Base-by-base conservation (phyloP, 2,329 filamentous ascomycete genomes). In the Ophiostoma populinum region DNA sequence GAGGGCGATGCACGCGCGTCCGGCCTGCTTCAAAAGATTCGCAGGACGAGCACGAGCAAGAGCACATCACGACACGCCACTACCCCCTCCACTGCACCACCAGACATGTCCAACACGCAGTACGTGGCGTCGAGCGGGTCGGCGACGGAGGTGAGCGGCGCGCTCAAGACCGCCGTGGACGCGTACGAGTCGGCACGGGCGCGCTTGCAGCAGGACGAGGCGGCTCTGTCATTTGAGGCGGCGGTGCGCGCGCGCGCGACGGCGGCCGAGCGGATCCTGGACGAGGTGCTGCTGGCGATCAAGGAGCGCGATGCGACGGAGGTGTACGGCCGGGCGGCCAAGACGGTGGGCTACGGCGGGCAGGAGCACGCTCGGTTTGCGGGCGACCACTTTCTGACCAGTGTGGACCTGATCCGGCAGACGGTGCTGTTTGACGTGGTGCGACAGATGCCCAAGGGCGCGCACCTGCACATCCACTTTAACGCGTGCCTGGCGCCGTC, bases 381-480 rank as follows among this genome's bases (percentile, higher is more conserved):
- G 0, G 64, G 63, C 18, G 68, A 72, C 44, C 70, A 74, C 48
- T 76, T 71, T 47, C 53, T 75, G 17, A 59, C 62, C 34, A 73
- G 73, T 45, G 50, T 58, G 29, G 51, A 62, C 35, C 51, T 69
- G 26, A 69, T 77, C 44, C 52, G 63, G 24, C 35, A 60, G 31
- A 80, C 76, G 7, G 52, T 56, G 28, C 47, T 83, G 11, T 70
- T 73, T 44, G 44, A 58, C 19, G 62, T 77, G 18, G 66, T 72
- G 6, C 56, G 56, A 21, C 48, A 51, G 38, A 66, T 80, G 59
- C 79, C 79, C 27, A 85, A 85, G 51, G 79, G 77, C 3, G 66
- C 67, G 1, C 74, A 83, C 48, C 58, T 83, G 17, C 79, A 85
- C 51, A 67, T 82, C 17, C 79, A 85, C 51, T 83, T 80, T 59